Evolutionary conservation across 176 grass and related monocot species (phyloP).

Genomic region (Zizania latifolia): DNA sequence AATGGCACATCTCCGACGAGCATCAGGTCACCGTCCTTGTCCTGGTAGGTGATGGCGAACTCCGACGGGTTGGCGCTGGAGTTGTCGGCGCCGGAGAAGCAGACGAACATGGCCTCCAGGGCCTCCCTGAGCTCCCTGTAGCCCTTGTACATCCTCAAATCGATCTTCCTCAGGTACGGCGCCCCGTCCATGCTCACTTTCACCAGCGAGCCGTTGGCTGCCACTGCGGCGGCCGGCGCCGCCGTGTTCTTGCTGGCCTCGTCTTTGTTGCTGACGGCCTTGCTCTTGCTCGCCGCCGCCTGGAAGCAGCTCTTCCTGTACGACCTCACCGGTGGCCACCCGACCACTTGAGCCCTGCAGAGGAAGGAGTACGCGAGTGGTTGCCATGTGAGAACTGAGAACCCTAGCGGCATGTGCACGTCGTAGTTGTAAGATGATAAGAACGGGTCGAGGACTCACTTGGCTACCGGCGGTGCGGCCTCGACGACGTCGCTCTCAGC

Average conservation of each 20-base stretch:
- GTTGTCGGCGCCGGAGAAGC: conserved; percentile 23
- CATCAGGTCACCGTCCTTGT: conserved; percentile 87
- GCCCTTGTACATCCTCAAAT: conserved; percentile 59
- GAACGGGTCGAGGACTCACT: conserved; percentile 27
- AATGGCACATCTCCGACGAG: conserved; percentile 83
- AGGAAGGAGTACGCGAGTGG: not conserved
- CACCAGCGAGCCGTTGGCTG: conserved; percentile 26
- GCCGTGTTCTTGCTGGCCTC: not conserved
- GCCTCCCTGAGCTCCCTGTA: conserved; percentile 79
- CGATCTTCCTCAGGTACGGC: conserved; percentile 78
- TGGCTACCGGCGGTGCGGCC: conserved; percentile 31
- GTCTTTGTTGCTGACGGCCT: not conserved
- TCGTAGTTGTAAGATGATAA: not conserved
- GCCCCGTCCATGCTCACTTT: conserved; percentile 97
- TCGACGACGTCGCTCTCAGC: conserved; percentile 1
- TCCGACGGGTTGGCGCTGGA: conserved; percentile 26
- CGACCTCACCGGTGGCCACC: conserved; percentile 85
- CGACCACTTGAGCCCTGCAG: conserved; percentile 74
- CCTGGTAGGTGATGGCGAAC: conserved; percentile 63
- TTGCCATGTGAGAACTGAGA: not conserved
- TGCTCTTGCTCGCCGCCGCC: conserved; percentile 21
- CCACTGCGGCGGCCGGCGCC: not conserved
- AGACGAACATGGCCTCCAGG: conserved; percentile 70
- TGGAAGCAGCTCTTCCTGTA: conserved; percentile 82
- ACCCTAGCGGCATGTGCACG: not conserved